Percentiles rank a stretch among this genome's conserved stretches.
These are phyloP conservation scores for Firmiana major DNA, from an alignment of 345 rosid genomes.

Conservation along the genomic window DNA sequence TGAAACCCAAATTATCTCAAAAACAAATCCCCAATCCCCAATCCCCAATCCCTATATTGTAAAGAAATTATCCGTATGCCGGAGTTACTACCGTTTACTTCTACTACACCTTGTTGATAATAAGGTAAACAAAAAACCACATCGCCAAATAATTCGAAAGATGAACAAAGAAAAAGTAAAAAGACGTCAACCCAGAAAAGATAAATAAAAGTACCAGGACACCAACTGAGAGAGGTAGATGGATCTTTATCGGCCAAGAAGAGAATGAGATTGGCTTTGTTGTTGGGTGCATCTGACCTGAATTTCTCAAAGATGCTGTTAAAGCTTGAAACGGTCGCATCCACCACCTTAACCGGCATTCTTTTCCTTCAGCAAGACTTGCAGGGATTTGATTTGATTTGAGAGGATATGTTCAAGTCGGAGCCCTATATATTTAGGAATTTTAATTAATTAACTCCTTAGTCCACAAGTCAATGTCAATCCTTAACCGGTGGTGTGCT, in stretches of 20 bases:
- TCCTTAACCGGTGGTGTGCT: too few species aligned
- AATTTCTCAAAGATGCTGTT: conserved; percentile 46
- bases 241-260: conserved; percentile 85
- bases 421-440: not conserved
- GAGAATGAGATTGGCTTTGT: conserved; percentile 65
- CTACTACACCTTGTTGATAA: not conserved
- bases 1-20: not conserved
- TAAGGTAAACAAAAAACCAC: not conserved
- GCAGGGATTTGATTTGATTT: too few species aligned
- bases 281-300: conserved; percentile 45
- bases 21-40: not conserved
- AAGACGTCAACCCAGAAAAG: not conserved
- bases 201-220: conserved; percentile 49
- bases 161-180: not conserved
- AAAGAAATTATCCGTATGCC: too few species aligned
- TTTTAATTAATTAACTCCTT: too few species aligned
- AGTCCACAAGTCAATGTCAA: too few species aligned
- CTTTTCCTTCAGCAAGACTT: not conserved
- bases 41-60: not conserved
- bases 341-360: conserved; percentile 55
- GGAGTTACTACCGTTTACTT: not conserved
- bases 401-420: not conserved
- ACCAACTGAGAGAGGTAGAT: conserved; percentile 73
- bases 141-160: not conserved
- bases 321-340: conserved; percentile 54